phyloP scores from a whole-genome alignment of 768 basidiomycete genomes.

The Boletus subcaerulescens region DNA sequence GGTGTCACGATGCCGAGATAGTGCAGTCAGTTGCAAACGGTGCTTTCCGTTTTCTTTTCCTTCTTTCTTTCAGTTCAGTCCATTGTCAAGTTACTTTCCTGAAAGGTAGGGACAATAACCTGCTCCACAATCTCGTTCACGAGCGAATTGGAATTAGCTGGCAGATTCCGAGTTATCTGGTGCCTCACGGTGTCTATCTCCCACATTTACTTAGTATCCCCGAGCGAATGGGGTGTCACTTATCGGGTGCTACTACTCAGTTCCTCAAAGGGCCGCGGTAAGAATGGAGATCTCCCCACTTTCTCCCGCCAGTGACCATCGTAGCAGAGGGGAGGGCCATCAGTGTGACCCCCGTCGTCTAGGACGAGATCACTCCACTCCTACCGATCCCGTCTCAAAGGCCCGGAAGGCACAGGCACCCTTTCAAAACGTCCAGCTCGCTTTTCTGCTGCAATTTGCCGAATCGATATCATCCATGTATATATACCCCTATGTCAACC shows the following conservation, averaged over 20 bases:
- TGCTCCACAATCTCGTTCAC: not conserved
- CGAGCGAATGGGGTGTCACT: not conserved
- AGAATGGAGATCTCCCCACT: not conserved
- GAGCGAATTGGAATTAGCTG: not conserved
- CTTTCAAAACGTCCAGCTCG: conserved; percentile 38
- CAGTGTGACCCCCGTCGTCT: not conserved
- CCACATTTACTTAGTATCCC: not conserved
- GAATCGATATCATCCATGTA: conserved; percentile 39
- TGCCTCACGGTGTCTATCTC: not conserved
- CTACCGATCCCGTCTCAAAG: not conserved
- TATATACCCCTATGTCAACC: conserved; percentile 49
- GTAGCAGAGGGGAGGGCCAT: not conserved
- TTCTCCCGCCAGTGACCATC: not conserved
- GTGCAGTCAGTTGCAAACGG: no score
- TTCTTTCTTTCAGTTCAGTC: not conserved
- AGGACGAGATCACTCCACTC: conserved; percentile 12
- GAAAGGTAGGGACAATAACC: not conserved
- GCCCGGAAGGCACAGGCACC: conserved; percentile 27
- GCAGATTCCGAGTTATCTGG: not conserved
- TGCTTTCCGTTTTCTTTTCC: no score
- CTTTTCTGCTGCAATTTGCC: conserved; percentile 32
- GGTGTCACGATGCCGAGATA: no score
- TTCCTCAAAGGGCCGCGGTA: not conserved
- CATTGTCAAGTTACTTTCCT: not conserved
- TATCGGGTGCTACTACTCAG: not conserved